These are phyloP conservation scores for Endocalyx cinctus DNA, from an alignment of 2,329 filamentous ascomycete genomes.

Conservation along the genomic window DNA sequence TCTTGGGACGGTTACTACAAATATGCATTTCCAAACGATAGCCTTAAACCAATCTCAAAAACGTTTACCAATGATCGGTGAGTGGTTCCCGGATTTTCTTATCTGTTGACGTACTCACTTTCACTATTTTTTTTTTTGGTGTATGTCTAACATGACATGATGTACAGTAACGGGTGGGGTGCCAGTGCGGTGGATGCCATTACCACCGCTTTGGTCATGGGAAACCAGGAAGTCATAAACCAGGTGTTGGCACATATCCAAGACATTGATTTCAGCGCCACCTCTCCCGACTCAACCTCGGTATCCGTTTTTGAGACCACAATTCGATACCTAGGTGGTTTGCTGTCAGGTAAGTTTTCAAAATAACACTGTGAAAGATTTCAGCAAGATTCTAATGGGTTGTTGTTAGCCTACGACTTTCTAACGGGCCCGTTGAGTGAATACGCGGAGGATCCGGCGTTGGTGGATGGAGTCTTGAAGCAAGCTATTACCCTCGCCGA, in stretches of 20 bases:
- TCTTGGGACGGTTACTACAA: slow-evolving; percentile 70
- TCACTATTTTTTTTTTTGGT: no score
- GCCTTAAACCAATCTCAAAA: slow-evolving; percentile 65
- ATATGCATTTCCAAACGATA: slow-evolving; percentile 75
- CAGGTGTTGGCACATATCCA: slow-evolving; percentile 68
- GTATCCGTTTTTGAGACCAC: slow-evolving; percentile 88
- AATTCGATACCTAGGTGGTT: slow-evolving; percentile 78
- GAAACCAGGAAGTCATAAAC: slow-evolving; percentile 60
- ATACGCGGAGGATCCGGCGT: slow-evolving; percentile 37
- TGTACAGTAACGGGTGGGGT: slow-evolving; percentile 74
- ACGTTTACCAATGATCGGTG: slow-evolving; percentile 65
- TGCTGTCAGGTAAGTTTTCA: slow-evolving; percentile 65
- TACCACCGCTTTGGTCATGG: slow-evolving; percentile 75
- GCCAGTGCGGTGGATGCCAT: slow-evolving; percentile 78
- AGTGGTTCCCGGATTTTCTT: no score
- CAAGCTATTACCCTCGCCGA: slow-evolving; percentile 69
- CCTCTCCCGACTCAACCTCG: slow-evolving; percentile 34
- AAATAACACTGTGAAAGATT: neutral
- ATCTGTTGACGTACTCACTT: no score
- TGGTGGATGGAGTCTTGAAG: slow-evolving; percentile 55
- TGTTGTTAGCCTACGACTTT: slow-evolving; percentile 57
- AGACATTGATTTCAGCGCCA: slow-evolving; percentile 65
- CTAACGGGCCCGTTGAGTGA: slow-evolving; percentile 60
- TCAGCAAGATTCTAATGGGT: neutral
- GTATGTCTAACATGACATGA: neutral